Percentiles rank a stretch among this genome's conserved stretches.
These are phyloP conservation scores for Sporisorium iseilematis-ciliati DNA, from an alignment of 1,284 basidiomycete species.

Conservation along the genomic window DNA sequence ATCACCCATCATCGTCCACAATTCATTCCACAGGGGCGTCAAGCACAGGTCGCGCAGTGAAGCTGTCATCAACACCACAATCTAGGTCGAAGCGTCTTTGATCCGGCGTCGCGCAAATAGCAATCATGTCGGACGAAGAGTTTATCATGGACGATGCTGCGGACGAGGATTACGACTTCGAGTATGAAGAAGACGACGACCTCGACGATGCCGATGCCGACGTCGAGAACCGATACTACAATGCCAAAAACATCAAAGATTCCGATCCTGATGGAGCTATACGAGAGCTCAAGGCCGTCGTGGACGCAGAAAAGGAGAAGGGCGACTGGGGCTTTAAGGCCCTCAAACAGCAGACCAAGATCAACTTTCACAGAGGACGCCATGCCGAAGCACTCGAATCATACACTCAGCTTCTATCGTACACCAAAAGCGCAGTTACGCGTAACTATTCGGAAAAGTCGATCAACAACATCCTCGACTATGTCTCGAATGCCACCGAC, in stretches of 20 bases:
- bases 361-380: constrained; percentile 83
- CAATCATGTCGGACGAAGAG: constrained; percentile 54
- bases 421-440: constrained; percentile 74
- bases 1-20: not conserved
- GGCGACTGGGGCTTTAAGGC: constrained; percentile 98
- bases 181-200: constrained; percentile 80
- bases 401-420: constrained; percentile 85
- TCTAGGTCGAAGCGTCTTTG: not conserved
- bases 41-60: no score
- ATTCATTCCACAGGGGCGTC: not conserved
- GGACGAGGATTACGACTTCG: constrained; percentile 88
- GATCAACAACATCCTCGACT: constrained; percentile 98
- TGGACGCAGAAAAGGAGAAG: constrained; percentile 87
- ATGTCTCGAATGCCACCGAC: constrained; percentile 79
- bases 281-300: constrained; percentile 86
- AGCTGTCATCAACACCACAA: not conserved
- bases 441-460: constrained; percentile 80
- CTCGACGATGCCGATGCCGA: constrained; percentile 81
- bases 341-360: constrained; percentile 95
- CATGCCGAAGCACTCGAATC: constrained; percentile 87
- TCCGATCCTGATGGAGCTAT: constrained; percentile 89
- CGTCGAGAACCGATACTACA: constrained; percentile 98
- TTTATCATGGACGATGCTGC: constrained; percentile 69
- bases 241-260: constrained; percentile 93
- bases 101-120: not conserved